Conservation (phyloP, 257 asterid species). For the Solanum microdontum region DNA sequence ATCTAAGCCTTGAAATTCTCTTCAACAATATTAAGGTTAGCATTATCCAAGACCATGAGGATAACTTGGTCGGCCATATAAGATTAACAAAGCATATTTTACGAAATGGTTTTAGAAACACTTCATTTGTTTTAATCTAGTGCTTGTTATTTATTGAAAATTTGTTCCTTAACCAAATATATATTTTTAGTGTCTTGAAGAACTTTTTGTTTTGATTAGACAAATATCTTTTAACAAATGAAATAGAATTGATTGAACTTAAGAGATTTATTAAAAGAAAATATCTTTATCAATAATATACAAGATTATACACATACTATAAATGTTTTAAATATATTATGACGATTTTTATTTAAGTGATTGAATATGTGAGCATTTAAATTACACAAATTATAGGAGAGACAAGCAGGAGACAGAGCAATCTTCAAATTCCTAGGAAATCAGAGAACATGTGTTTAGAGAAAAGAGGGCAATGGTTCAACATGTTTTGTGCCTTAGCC, state of each 20-base stretch:
- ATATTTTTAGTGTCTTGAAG: neutral
- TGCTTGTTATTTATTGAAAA: neutral
- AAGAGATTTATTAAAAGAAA: neutral
- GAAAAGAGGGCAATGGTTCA: neutral
- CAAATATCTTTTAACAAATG: neutral
- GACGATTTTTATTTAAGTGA: neutral
- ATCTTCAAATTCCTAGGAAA: neutral
- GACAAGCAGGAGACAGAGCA: neutral
- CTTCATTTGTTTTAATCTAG: neutral
- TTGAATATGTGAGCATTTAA: neutral
- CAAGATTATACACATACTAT: no score
- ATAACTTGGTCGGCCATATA: neutral
- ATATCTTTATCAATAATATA: neutral
- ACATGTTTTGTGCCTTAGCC: neutral
- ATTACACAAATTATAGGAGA: neutral
- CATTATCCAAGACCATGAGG: neutral
- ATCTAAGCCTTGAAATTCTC: neutral
- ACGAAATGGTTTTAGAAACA: neutral
- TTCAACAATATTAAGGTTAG: neutral
- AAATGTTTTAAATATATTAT: neutral
- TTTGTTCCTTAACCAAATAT: neutral
- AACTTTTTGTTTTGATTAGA: neutral
- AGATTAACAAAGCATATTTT: neutral
- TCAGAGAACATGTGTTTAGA: neutral
- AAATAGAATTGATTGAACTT: neutral